phyloP scores from a whole-genome alignment of 2,329 filamentous ascomycete genomes.

The Paraphaeosphaeria minitans region DNA sequence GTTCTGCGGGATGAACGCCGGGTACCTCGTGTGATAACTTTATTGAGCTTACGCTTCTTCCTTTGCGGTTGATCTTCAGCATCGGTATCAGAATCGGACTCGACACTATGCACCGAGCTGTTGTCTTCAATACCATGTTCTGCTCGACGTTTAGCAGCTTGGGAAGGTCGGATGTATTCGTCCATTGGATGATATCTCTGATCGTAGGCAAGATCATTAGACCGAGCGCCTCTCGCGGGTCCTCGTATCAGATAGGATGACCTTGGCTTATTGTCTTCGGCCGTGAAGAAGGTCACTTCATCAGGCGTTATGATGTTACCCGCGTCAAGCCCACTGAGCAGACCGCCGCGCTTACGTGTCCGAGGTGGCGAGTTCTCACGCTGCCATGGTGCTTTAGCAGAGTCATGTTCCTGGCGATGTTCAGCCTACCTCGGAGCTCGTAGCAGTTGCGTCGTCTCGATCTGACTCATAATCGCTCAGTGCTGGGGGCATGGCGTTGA shows the following conservation, averaged over 20 bases:
- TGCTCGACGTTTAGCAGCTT: conserved; percentile 33
- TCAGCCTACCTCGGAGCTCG: background rate
- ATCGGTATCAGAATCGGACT: conserved; percentile 15
- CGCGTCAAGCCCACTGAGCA: conserved; percentile 19
- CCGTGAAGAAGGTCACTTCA: conserved; percentile 1
- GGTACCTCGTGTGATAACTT: conserved; percentile 6
- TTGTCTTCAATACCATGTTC: conserved; percentile 22
- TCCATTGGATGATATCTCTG: conserved; percentile 44
- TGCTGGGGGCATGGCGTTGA: conserved; percentile 18
- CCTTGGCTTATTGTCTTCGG: background rate
- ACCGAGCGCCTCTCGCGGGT: conserved; percentile 13
- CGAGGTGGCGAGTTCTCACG: background rate
- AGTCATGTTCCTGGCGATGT: background rate
- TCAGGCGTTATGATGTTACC: conserved; percentile 21
- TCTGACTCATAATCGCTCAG: conserved; percentile 18
- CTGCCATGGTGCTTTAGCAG: background rate
- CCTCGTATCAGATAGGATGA: conserved; percentile 20
- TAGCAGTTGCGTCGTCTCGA: background rate
- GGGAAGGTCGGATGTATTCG: conserved; percentile 31
- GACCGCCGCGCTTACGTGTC: conserved; percentile 10
- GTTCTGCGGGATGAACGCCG: conserved; percentile 34
- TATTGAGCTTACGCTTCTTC: conserved; percentile 16
- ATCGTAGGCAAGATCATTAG: conserved; percentile 34
- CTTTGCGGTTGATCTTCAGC: conserved; percentile 1
- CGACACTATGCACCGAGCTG: conserved; percentile 7